Conservation (phyloP, 2,329 filamentous ascomycete species). For the Boeremia exigua region DNA sequence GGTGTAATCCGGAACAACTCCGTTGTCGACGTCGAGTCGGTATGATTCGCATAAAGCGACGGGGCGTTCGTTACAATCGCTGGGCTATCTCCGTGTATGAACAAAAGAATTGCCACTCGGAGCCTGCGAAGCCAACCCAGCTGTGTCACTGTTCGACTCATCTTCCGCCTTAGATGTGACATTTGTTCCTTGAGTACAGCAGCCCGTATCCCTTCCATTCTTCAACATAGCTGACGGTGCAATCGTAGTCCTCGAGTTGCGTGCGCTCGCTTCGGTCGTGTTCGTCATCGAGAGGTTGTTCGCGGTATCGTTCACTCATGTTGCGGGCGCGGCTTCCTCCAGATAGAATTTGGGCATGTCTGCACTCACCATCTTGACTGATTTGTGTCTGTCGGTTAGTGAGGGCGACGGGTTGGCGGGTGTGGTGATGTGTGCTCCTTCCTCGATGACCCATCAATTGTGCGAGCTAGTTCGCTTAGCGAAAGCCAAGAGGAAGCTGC, state of each 20-base stretch:
- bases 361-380: conserved; percentile 51
- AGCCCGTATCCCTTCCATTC: neutral
- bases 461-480: conserved; percentile 15
- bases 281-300: conserved; percentile 29
- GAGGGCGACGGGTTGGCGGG: conserved; percentile 44
- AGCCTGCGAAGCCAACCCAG: neutral
- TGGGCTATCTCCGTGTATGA: neutral
- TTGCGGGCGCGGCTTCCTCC: conserved; percentile 28
- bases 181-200: neutral
- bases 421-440: conserved; percentile 33
- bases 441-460: conserved; percentile 1
- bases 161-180: neutral
- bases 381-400: conserved; percentile 46
- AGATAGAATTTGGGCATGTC: conserved; percentile 3
- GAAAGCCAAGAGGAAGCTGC: neutral
- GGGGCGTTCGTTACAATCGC: neutral
- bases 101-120: neutral
- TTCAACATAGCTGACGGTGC: neutral
- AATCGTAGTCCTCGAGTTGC: conserved; percentile 3
- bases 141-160: neutral
- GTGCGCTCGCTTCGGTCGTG: conserved; percentile 23
- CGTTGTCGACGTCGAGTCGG: no score
- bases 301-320: conserved; percentile 30
- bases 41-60: no score
- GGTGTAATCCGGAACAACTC: neutral